Evolutionary conservation across 1,139 yeast species (phyloP).

Genomic region (Geotrichum histeridarum): DNA sequence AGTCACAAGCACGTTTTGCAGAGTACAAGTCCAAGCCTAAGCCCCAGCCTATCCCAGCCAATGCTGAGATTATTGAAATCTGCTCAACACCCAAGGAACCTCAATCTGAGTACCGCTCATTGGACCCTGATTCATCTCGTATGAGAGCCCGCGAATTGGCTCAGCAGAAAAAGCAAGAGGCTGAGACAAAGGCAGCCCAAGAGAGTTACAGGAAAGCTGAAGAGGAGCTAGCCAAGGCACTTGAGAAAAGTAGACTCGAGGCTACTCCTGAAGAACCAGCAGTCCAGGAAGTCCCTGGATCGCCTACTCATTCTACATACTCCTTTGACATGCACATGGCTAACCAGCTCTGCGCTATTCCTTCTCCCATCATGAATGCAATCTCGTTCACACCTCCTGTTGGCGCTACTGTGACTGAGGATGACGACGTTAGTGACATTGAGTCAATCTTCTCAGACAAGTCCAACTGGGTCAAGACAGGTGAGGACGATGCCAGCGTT

Average conservation of each 20-base stretch:
- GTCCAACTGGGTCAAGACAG: not conserved
- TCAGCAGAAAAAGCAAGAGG: not conserved
- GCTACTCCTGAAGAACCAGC: not conserved
- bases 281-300: not conserved
- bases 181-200: not conserved
- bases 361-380: constrained; percentile 27
- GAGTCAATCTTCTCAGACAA: constrained; percentile 15
- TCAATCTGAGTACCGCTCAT: constrained; percentile 1
- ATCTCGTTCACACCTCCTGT: constrained; percentile 23
- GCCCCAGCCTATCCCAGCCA: not conserved
- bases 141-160: not conserved
- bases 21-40: not conserved
- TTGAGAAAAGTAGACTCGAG: constrained; percentile 1
- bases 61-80: constrained; percentile 1
- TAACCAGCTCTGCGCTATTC: constrained; percentile 25
- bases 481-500: not conserved
- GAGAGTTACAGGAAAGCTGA: not conserved
- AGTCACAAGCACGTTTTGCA: not conserved
- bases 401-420: constrained; percentile 10
- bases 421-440: constrained; percentile 17
- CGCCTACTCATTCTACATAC: constrained; percentile 10
- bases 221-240: not conserved
- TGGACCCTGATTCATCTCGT: constrained; percentile 13
- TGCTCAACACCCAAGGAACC: not conserved
- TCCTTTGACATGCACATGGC: constrained; percentile 23